phyloP scores from a whole-genome alignment of 2,329 filamentous ascomycete genomes.

The Arthrobotrys sphaeroides region DNA sequence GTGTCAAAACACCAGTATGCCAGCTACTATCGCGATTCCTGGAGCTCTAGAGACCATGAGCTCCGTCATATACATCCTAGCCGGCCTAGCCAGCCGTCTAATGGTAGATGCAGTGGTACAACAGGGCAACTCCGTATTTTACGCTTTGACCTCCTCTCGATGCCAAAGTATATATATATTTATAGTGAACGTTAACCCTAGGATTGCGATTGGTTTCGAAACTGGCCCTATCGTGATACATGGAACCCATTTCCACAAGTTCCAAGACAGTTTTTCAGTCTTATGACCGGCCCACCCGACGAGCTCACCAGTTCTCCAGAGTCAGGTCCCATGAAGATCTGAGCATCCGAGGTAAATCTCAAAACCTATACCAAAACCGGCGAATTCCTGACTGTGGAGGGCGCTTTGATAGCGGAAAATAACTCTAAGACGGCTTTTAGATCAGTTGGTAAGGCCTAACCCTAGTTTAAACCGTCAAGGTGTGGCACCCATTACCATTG shows the following conservation, averaged over 20 bases:
- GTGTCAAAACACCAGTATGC: no score
- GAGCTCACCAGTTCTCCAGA: not conserved
- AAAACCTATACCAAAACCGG: conserved; percentile 2
- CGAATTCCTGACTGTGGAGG: not conserved
- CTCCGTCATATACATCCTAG: no score
- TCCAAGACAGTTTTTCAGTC: not conserved
- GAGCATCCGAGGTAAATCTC: not conserved
- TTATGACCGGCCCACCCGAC: conserved; percentile 1
- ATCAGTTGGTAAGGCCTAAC: not conserved
- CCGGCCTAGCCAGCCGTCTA: no score
- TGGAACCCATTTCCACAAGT: not conserved
- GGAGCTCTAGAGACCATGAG: no score
- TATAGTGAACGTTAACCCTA: no score
- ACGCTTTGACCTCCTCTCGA: not conserved
- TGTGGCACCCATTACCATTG: not conserved
- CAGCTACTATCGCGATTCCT: no score
- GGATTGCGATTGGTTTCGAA: no score
- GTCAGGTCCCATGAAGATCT: not conserved
- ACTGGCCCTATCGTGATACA: no score
- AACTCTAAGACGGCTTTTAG: not conserved
- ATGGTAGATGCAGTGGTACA: no score
- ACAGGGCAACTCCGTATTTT: no score
- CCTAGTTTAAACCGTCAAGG: not conserved
- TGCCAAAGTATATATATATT: no score
- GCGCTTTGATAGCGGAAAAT: conserved; percentile 4